phyloP scores from a whole-genome alignment of 2,329 filamentous ascomycete genomes.

The Neophaeococcomyces aloes region DNA sequence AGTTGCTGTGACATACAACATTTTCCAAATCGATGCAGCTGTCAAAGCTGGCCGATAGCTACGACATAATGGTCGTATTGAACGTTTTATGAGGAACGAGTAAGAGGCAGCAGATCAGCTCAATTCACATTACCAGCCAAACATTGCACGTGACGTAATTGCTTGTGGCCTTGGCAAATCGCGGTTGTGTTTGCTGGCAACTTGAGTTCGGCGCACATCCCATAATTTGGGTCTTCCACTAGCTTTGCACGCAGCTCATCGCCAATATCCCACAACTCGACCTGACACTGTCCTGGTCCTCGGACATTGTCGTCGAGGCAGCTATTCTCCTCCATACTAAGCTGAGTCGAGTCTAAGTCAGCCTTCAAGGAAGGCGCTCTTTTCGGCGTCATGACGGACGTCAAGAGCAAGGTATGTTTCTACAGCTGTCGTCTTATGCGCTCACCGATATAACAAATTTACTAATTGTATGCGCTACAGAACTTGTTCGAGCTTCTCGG shows the following conservation, averaged over 20 bases:
- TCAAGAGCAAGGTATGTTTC: slow-evolving; percentile 41
- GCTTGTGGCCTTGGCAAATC: not conserved
- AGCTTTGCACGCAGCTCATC: not conserved
- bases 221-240: slow-evolving; percentile 3
- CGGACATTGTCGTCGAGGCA: slow-evolving; percentile 21
- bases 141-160: too few relatives aligned
- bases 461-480: slow-evolving; percentile 44
- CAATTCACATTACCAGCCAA: too few relatives aligned
- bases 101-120: too few relatives aligned
- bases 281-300: slow-evolving; percentile 18
- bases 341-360: slow-evolving; percentile 38
- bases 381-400: slow-evolving; percentile 41
- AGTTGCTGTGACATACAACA: too few relatives aligned
- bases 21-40: too few relatives aligned
- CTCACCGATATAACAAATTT: slow-evolving; percentile 13
- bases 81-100: too few relatives aligned
- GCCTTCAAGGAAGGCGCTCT: slow-evolving; percentile 42
- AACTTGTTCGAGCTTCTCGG: slow-evolving; percentile 98
- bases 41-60: too few relatives aligned
- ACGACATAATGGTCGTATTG: too few relatives aligned
- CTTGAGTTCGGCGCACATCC: not conserved
- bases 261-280: slow-evolving; percentile 12
- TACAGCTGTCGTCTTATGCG: slow-evolving; percentile 2
- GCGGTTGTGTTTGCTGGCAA: not conserved
- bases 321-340: slow-evolving; percentile 21